A percentile compares a stretch with the other conserved stretches of the same genome.
Evolutionary conservation across 2,329 filamentous ascomycete species (phyloP).

Genomic region (Neonectria faginata): DNA sequence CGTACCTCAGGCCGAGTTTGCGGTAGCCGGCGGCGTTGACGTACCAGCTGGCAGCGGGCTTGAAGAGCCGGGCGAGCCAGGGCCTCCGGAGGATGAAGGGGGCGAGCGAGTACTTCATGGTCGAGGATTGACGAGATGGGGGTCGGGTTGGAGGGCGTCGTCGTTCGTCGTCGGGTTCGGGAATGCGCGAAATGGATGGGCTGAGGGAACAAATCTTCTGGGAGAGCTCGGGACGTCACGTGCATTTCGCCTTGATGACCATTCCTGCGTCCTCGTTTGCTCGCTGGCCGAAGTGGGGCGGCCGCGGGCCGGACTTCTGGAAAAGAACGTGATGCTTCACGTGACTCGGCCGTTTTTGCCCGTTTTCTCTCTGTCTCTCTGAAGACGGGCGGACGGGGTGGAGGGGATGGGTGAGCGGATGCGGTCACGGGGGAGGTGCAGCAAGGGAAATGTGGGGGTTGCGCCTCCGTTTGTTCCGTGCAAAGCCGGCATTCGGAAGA

Average conservation of each 20-base stretch:
- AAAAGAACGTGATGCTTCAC: slow-evolving; percentile 20
- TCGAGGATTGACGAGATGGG: slow-evolving; percentile 50
- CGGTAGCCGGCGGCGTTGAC: slow-evolving; percentile 89
- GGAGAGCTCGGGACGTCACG: slow-evolving; percentile 50
- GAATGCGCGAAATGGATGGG: slow-evolving; percentile 53
- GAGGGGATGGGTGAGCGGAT: slow-evolving; percentile 26
- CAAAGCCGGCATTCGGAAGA: slow-evolving; percentile 41
- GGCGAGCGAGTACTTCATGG: slow-evolving; percentile 78
- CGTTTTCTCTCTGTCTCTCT: not conserved
- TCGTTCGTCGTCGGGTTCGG: slow-evolving; percentile 41
- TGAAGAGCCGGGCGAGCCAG: slow-evolving; percentile 82
- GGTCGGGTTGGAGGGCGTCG: slow-evolving; percentile 27
- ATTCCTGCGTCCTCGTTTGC: slow-evolving; percentile 38
- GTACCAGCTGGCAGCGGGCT: slow-evolving; percentile 90
- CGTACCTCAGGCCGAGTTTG: slow-evolving; percentile 89
- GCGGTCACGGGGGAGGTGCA: slow-evolving; percentile 27
- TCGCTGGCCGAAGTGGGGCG: slow-evolving; percentile 35
- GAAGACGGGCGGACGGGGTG: not conserved
- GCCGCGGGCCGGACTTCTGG: not conserved
- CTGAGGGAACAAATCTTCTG: slow-evolving; percentile 48
- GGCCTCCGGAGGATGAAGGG: slow-evolving; percentile 85
- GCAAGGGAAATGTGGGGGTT: slow-evolving; percentile 37
- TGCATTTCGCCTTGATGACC: slow-evolving; percentile 45
- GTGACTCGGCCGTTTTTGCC: slow-evolving; percentile 22
- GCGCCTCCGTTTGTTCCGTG: slow-evolving; percentile 32